These are phyloP conservation scores for Euclidium syriacum DNA, from an alignment of 345 rosid genomes.

Conservation along the genomic window DNA sequence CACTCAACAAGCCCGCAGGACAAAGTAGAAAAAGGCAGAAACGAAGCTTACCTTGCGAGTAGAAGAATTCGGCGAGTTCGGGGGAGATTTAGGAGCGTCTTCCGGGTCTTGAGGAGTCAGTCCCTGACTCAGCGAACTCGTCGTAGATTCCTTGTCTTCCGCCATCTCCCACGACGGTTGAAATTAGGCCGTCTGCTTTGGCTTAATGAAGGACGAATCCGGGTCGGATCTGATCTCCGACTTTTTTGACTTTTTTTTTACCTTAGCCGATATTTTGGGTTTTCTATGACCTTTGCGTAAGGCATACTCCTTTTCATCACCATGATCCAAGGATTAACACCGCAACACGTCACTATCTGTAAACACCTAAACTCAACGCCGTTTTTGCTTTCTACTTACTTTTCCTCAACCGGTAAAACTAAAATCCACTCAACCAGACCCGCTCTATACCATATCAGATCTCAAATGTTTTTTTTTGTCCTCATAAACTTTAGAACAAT, in stretches of 20 bases:
- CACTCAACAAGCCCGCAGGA: too few relatives aligned
- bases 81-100: constrained; percentile 54
- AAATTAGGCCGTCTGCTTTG: not conserved
- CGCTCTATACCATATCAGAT: too few relatives aligned
- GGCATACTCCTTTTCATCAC: not conserved
- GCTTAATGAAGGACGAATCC: not conserved
- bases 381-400: too few relatives aligned
- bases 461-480: too few relatives aligned
- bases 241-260: not conserved
- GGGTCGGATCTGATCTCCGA: constrained; percentile 12
- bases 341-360: constrained; percentile 5
- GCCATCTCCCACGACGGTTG: constrained; percentile 27
- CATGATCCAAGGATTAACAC: not conserved
- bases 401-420: too few relatives aligned
- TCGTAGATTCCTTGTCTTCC: constrained; percentile 46
- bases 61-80: constrained; percentile 67
- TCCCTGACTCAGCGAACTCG: constrained; percentile 55
- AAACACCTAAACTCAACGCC: too few relatives aligned
- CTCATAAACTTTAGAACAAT: too few relatives aligned
- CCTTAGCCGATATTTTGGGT: not conserved
- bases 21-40: not conserved
- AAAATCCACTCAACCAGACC: too few relatives aligned
- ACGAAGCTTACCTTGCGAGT: constrained; percentile 56
- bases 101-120: constrained; percentile 51
- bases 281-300: not conserved